Conservation (phyloP, 2,329 filamentous ascomycete genomes). For the Beauveria varroae region DNA sequence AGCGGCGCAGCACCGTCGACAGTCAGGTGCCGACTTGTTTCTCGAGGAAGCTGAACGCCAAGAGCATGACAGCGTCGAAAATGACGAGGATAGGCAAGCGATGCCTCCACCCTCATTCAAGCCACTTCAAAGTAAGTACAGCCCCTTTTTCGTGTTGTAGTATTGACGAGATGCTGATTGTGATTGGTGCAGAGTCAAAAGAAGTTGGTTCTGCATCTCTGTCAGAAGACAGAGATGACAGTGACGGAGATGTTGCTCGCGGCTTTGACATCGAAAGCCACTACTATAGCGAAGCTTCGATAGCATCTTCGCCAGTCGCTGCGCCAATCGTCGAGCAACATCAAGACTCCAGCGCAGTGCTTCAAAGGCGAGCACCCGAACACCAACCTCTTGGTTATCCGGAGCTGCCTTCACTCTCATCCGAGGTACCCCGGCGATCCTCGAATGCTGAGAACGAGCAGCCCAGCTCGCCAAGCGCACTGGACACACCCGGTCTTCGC, state of each 20-base stretch:
- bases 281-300: slow-evolving; percentile 29
- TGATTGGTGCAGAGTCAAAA: background rate
- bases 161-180: background rate
- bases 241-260: slow-evolving; percentile 25
- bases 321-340: background rate
- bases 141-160: background rate
- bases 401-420: background rate
- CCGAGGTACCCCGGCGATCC: background rate
- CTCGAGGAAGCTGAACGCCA: background rate
- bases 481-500: slow-evolving; percentile 7
- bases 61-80: background rate
- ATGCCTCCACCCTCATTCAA: slow-evolving; percentile 4
- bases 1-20: slow-evolving; percentile 3
- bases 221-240: slow-evolving; percentile 9
- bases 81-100: background rate
- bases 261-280: slow-evolving; percentile 31
- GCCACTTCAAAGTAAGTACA: background rate
- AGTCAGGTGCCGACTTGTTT: background rate
- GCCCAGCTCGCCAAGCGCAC: background rate
- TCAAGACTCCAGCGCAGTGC: background rate
- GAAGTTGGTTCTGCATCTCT: slow-evolving; percentile 1
- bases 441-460: background rate
- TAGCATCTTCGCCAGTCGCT: slow-evolving; percentile 22
- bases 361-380: background rate
- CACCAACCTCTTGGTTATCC: background rate